A percentile compares a stretch with the other conserved stretches of the same genome.
Conservation (phyloP, 2,329 filamentous ascomycete genomes). For the Aspergillus nomiae region DNA sequence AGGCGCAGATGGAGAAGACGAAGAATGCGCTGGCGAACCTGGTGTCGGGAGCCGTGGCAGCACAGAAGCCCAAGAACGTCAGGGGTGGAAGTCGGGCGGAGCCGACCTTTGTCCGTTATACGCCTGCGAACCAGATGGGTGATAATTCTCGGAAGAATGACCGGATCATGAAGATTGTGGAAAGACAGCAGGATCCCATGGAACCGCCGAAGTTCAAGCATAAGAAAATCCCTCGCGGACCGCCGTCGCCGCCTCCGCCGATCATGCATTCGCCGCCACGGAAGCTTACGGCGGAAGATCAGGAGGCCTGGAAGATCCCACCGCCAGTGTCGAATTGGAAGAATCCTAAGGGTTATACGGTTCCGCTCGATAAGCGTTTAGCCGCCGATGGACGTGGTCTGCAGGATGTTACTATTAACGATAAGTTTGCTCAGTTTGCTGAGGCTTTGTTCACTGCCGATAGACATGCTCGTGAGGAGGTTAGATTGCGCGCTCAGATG, state of each 20-base stretch:
- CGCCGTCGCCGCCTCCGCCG: slow-evolving; percentile 87
- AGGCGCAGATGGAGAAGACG: slow-evolving; percentile 82
- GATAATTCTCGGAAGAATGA: slow-evolving; percentile 83
- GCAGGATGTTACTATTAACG: slow-evolving; percentile 94
- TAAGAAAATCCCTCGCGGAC: slow-evolving; percentile 94
- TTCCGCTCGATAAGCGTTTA: slow-evolving; percentile 91
- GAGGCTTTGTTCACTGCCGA: slow-evolving; percentile 95
- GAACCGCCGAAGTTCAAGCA: slow-evolving; percentile 98
- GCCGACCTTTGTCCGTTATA: slow-evolving; percentile 92
- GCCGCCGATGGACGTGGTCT: slow-evolving; percentile 89
- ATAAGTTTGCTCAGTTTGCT: slow-evolving; percentile 96
- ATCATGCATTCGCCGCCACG: slow-evolving; percentile 93
- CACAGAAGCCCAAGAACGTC: slow-evolving; percentile 95
- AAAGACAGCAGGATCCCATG: slow-evolving; percentile 90
- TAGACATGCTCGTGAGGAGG: slow-evolving; percentile 90
- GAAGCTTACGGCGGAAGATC: slow-evolving; percentile 94
- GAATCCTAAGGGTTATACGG: slow-evolving; percentile 97
- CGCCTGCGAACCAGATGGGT: slow-evolving; percentile 95
- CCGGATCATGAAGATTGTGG: slow-evolving; percentile 97
- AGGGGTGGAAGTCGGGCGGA: slow-evolving; percentile 78
- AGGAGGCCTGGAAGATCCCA: slow-evolving; percentile 91
- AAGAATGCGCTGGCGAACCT: slow-evolving; percentile 80
- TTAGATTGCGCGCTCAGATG: slow-evolving; percentile 89
- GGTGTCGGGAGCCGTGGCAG: slow-evolving; percentile 80
- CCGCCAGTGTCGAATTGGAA: slow-evolving; percentile 98